Evolutionary conservation across 1,139 yeast genomes (phyloP), one percentile per base, ranked within the genome.

Genomic region (Protomyces inouyei): DNA sequence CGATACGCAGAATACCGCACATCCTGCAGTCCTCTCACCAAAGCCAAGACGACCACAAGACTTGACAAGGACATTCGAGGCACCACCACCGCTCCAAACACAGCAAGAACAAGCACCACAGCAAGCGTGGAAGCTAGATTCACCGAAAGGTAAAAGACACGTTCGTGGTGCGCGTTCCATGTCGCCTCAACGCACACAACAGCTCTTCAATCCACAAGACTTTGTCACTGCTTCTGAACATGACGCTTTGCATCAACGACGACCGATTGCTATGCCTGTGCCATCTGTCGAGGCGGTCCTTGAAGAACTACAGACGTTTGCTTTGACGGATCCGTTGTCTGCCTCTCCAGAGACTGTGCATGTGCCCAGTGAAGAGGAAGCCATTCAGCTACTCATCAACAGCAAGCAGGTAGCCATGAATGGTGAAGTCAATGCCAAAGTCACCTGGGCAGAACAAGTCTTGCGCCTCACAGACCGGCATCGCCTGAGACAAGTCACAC

Each of bases 401-500:
- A 9, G 25, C 25, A 43, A 12, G 43, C 25, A 40, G 48, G 23
- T 23, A 18, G 9, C 23, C 8, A 12, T 16, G 9, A 5, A 3
- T 8, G 55, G 40, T 8, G 14, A 14, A 12, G 16, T 16, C 14
- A 23, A 52, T n/a, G 2, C 37, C n/a, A 25, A 40, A 28, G 52
- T 59, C 46, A 51, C 28, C 21, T 59, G 63, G 63, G 63, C 63
- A 3, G 52, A 25, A 21, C 52, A 52, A 16, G 53, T 59, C 14
- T 43, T 59, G 9, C 63, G 63, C 8, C 36, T 59, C 16, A 37
- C 55, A 14, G 63, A 59, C 18, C 56, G 63, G 28, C 52, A 57
- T 25, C 55, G 43, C 21, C 51, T 32, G 2, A 21, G 61, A 37
- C 61, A 57, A 38, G 23, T n/a, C 18, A 40, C 16, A 21, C 46